These are phyloP conservation scores for Vitis rotundifolia DNA, from an alignment of 164 flowering plant species.

Conservation along the genomic window DNA sequence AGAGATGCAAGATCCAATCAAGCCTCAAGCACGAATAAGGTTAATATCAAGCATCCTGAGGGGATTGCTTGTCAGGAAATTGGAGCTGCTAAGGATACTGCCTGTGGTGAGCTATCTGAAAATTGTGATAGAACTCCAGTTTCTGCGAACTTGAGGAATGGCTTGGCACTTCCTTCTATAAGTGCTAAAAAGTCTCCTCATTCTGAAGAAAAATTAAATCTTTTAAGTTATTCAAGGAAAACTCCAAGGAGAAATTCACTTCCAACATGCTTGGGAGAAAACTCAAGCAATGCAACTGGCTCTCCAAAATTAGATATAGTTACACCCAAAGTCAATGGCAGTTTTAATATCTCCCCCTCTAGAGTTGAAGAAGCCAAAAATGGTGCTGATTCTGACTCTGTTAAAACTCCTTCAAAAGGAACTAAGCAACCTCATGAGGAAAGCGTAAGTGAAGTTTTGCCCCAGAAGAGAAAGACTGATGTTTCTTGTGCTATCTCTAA, in stretches of 20 bases:
- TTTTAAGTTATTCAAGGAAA: slow-evolving; percentile 41
- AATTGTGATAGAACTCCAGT: slow-evolving; percentile 16
- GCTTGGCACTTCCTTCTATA: slow-evolving; percentile 17
- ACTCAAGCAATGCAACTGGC: slow-evolving; percentile 19
- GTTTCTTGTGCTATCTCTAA: slow-evolving; percentile 24
- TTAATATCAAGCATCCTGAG: slow-evolving; percentile 12
- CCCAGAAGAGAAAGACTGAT: slow-evolving; percentile 38
- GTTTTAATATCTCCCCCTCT: slow-evolving; percentile 4
- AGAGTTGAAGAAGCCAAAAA: slow-evolving; percentile 19
- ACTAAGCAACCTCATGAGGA: slow-evolving; percentile 15
- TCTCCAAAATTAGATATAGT: slow-evolving; percentile 20
- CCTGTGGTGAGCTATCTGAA: slow-evolving; percentile 14
- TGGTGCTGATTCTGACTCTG: slow-evolving; percentile 9
- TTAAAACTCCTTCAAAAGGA: slow-evolving; percentile 18
- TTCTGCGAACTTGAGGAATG: slow-evolving; percentile 20
- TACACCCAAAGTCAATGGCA: slow-evolving; percentile 10
- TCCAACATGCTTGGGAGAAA: slow-evolving; percentile 21
- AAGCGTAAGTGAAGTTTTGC: slow-evolving; percentile 15
- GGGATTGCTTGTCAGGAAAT: slow-evolving; percentile 9
- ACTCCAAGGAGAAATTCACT: slow-evolving; percentile 30
- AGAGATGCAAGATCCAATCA: slow-evolving; percentile 21
- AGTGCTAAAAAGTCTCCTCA: slow-evolving; percentile 28
- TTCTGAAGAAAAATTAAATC: slow-evolving; percentile 27
- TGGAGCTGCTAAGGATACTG: slow-evolving; percentile 8
- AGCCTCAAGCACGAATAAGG: slow-evolving; percentile 13